Evolutionary conservation across 176 grass and related monocot species (phyloP).

Genomic region (Olyra latifolia): DNA sequence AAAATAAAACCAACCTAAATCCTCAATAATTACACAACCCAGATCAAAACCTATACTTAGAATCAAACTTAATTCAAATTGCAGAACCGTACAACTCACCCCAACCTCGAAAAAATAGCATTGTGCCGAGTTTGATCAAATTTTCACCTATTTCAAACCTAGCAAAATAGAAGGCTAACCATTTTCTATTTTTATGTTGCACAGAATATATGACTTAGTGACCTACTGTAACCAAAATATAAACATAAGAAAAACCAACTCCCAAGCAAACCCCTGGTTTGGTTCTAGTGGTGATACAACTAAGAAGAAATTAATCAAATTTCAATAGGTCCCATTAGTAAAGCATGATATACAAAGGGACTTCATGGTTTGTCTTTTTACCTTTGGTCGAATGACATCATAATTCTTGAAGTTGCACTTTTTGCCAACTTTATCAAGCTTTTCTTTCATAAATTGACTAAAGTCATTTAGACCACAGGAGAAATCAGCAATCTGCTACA

Average conservation of each 20-base stretch:
- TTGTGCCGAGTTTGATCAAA: neutral
- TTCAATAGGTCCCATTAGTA: slow-evolving; percentile 1
- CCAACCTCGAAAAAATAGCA: neutral
- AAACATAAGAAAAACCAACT: neutral
- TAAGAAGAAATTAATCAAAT: neutral
- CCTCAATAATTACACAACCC: neutral
- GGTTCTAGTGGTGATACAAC: neutral
- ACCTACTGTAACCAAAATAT: neutral
- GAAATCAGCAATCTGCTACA: slow-evolving; percentile 78
- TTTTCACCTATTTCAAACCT: neutral
- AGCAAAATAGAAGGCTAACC: neutral
- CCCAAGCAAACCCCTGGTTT: too few species aligned
- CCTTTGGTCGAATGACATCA: slow-evolving; percentile 73
- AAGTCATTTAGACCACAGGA: slow-evolving; percentile 78
- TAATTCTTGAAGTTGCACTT: slow-evolving; percentile 75
- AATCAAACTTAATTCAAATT: neutral
- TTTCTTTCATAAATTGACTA: slow-evolving; percentile 80
- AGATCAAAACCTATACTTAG: neutral
- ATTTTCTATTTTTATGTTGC: neutral
- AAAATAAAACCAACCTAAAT: neutral
- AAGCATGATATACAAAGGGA: slow-evolving; percentile 10
- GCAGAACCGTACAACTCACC: neutral
- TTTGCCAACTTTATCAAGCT: slow-evolving; percentile 69
- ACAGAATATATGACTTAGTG: neutral
- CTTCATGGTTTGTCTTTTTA: slow-evolving; percentile 11